These are phyloP conservation scores for Candida ascalaphidarum DNA, from an alignment of 805 yeast species.

Conservation along the genomic window DNA sequence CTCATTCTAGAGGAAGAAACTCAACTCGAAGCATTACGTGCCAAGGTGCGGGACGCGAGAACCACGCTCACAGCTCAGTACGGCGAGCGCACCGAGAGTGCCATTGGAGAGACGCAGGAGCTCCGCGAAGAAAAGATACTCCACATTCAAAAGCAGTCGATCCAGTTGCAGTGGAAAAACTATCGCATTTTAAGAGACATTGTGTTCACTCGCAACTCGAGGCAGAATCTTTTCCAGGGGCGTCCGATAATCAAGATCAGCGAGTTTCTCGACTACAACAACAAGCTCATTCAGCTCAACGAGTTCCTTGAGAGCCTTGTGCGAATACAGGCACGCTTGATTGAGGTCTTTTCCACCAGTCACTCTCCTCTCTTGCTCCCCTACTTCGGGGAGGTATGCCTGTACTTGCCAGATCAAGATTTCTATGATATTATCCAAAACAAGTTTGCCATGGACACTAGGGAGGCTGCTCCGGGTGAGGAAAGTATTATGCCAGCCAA, in stretches of 20 bases:
- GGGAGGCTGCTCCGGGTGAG: constrained; percentile 6
- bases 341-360: constrained; percentile 6
- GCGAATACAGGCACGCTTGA: constrained; percentile 7
- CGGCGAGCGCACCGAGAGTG: neutral
- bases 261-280: constrained; percentile 13
- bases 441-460: constrained; percentile 21
- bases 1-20: constrained; percentile 4
- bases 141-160: constrained; percentile 17
- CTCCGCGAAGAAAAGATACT: constrained; percentile 5
- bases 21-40: too few species aligned
- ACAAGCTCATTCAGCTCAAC: constrained; percentile 12
- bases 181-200: constrained; percentile 19
- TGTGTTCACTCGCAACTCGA: constrained; percentile 7
- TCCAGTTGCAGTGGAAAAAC: constrained; percentile 12
- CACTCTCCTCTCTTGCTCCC: constrained; percentile 8
- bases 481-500: constrained; percentile 2
- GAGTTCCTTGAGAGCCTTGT: constrained; percentile 16
- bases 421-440: constrained; percentile 22
- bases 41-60: constrained; percentile 1
- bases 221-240: constrained; percentile 9
- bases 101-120: constrained; percentile 1
- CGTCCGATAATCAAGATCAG: constrained; percentile 20
- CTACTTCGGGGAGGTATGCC: constrained; percentile 8
- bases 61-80: neutral
- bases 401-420: constrained; percentile 13